Evolutionary conservation across 2,329 filamentous ascomycete genomes (phyloP), one percentile per base, ranked within the genome.

Genomic region (Ascochyta clinopodiicola): DNA sequence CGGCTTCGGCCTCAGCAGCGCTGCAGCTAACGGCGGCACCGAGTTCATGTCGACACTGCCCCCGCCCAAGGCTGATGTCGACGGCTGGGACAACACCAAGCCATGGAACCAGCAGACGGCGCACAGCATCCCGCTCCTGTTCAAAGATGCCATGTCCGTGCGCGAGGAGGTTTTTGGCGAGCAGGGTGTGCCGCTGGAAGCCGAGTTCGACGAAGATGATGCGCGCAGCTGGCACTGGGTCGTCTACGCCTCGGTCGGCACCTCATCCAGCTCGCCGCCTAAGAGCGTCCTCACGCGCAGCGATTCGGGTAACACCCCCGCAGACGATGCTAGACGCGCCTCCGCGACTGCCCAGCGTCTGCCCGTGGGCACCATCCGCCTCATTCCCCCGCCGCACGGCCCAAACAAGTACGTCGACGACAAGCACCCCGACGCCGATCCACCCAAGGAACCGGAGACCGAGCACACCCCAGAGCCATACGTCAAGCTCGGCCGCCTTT

Each of bases 141-240:
- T 82, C 69, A 70, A 72, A 55, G 83, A 86, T 60, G 84, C 84
- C 60, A 84, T 87, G 79, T 72, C 74, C 13, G 78, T 88, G 6
- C 84, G 85, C 34, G 78, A 82, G 52, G 75, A 77, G 35, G 85
- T 87, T 60, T 87, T 84, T 62, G 75, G 82, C 54, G 85, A 87
- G 69, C 85, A 87, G 60, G 74, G 78, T 21, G 80, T 84, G 25
- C 77, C 80, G 0, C 75, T 86, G 0, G 86, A 89, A 34, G 85
- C 86, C 61, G 93, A 98, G 74, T 83, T 91, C 62, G 94, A 97
- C 78, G 78, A 82, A 1, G 92, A 97, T 71, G 94, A 98, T 73
- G 63, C 82, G 1, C 84, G 90, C 32, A 88, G 86, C 63, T 94
- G 88, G 77, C 92, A 97, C 75, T 96, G 91, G 90, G 88, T 96